phyloP scores from a whole-genome alignment of 1,284 basidiomycete genomes.

The Boletellus sp. region DNA sequence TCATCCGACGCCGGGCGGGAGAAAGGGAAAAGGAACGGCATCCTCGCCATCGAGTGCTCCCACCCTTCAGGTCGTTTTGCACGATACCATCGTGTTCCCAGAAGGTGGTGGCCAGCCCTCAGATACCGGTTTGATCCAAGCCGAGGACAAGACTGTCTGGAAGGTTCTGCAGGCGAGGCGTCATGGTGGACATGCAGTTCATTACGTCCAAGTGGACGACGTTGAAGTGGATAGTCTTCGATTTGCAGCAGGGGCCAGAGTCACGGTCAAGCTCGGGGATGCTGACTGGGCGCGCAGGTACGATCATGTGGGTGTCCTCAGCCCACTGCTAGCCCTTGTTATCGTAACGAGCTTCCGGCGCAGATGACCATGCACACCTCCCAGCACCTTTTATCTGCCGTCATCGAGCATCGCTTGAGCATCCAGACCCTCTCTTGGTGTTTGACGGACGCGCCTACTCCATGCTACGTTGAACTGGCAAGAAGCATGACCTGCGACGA shows the following conservation, averaged over 20 bases:
- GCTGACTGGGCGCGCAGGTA: slow-evolving; percentile 67
- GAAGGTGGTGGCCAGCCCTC: slow-evolving; percentile 87
- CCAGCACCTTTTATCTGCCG: slow-evolving; percentile 80
- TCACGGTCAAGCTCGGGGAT: slow-evolving; percentile 55
- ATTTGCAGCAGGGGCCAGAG: slow-evolving; percentile 50
- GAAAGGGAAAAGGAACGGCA: slow-evolving; percentile 41
- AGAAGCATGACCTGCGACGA: slow-evolving; percentile 65
- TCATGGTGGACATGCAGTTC: slow-evolving; percentile 72
- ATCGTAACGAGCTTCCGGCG: slow-evolving; percentile 1
- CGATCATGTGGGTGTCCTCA: slow-evolving; percentile 63
- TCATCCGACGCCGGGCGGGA: slow-evolving; percentile 37
- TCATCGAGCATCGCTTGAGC: slow-evolving; percentile 63
- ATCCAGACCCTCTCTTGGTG: slow-evolving; percentile 87
- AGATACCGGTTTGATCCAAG: slow-evolving; percentile 65
- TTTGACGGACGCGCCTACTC: slow-evolving; percentile 61
- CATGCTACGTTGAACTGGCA: slow-evolving; percentile 77
- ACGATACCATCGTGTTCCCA: slow-evolving; percentile 86
- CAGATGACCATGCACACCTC: slow-evolving; percentile 83
- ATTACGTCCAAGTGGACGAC: slow-evolving; percentile 58
- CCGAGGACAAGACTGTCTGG: slow-evolving; percentile 45
- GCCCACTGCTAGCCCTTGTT: neutral
- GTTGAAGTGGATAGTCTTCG: slow-evolving; percentile 42
- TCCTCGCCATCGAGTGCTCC: slow-evolving; percentile 44
- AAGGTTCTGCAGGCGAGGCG: slow-evolving; percentile 70
- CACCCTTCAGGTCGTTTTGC: slow-evolving; percentile 62